phyloP scores from a whole-genome alignment of 352 stramenopile genomes.

The Pythium diclinum region DNA sequence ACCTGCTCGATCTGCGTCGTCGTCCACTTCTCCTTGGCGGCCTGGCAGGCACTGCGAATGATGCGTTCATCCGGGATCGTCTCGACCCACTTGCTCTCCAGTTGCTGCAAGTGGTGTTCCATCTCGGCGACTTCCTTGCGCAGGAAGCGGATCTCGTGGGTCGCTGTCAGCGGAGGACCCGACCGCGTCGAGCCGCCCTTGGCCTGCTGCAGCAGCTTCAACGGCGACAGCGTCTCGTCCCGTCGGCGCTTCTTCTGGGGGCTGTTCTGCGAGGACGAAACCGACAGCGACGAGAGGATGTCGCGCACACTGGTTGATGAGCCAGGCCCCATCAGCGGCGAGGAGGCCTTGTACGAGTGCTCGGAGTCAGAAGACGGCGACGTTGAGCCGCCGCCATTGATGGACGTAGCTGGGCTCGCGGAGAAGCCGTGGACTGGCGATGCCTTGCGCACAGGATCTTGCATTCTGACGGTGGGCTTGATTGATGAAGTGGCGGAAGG shows the following conservation, averaged over 20 bases:
- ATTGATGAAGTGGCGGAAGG: background rate
- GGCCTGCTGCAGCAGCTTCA: conserved; percentile 20
- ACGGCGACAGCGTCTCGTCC: conserved; percentile 16
- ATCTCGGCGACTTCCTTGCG: conserved; percentile 44
- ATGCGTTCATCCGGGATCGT: conserved; percentile 34
- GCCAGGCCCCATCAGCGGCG: conserved; percentile 5
- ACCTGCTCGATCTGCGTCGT: conserved; percentile 43
- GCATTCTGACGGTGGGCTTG: background rate
- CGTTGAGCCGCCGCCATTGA: conserved; percentile 1
- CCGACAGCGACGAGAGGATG: conserved; percentile 18
- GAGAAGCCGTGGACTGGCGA: background rate
- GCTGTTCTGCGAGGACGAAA: conserved; percentile 8
- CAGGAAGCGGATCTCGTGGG: conserved; percentile 49
- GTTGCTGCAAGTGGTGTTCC: conserved; percentile 36
- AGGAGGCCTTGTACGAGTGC: conserved; percentile 11
- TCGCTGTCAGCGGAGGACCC: conserved; percentile 17
- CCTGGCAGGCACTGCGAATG: conserved; percentile 37
- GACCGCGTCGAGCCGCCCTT: conserved; percentile 8
- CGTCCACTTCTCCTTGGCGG: conserved; percentile 56
- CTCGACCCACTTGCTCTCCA: conserved; percentile 45
- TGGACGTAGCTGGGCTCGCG: background rate
- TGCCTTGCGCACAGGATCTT: conserved; percentile 1
- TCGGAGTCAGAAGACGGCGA: conserved; percentile 15
- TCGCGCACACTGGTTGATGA: conserved; percentile 10
- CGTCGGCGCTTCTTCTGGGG: conserved; percentile 21